These are phyloP conservation scores for Ophiostoma angusticollis DNA, from an alignment of 2,329 filamentous ascomycete species.

Conservation along the genomic window DNA sequence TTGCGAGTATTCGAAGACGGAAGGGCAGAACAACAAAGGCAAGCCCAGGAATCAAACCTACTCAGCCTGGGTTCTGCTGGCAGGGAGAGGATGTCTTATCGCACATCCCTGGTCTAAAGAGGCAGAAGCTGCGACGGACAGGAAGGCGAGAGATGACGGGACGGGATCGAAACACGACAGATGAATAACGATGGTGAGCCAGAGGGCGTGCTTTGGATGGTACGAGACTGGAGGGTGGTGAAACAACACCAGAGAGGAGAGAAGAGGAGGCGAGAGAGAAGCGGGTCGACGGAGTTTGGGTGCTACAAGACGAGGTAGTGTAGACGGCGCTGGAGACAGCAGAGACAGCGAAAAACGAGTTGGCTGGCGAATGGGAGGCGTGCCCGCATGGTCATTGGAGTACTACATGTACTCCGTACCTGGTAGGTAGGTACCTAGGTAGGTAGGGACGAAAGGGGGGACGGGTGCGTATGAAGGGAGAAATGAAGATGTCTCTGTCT, in stretches of 20 bases:
- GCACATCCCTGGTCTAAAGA: slow-evolving; percentile 8
- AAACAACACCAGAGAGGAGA: neutral
- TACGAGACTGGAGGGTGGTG: slow-evolving; percentile 1
- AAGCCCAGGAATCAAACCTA: slow-evolving; percentile 6
- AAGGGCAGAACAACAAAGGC: neutral
- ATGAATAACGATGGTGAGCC: neutral
- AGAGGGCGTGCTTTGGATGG: neutral
- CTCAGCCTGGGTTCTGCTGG: slow-evolving; percentile 4
- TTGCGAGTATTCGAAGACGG: neutral
- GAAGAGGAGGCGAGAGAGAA: neutral
- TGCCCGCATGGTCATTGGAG: slow-evolving; percentile 9
- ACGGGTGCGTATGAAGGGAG: too few species aligned
- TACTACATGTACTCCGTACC: too few species aligned
- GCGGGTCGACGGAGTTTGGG: neutral
- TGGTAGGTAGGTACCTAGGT: neutral
- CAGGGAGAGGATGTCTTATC: slow-evolving; percentile 1
- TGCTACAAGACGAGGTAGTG: slow-evolving; percentile 5
- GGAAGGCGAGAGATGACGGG: neutral
- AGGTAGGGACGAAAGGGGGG: neutral
- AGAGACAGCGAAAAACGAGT: neutral
- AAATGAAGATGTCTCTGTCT: too few species aligned
- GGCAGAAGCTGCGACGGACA: neutral
- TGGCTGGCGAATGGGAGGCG: slow-evolving; percentile 8
- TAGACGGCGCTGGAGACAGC: slow-evolving; percentile 1
- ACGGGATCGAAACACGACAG: neutral